Conservation (phyloP, 176 grass and related monocot species). For the Coix lacrymajobi region DNA sequence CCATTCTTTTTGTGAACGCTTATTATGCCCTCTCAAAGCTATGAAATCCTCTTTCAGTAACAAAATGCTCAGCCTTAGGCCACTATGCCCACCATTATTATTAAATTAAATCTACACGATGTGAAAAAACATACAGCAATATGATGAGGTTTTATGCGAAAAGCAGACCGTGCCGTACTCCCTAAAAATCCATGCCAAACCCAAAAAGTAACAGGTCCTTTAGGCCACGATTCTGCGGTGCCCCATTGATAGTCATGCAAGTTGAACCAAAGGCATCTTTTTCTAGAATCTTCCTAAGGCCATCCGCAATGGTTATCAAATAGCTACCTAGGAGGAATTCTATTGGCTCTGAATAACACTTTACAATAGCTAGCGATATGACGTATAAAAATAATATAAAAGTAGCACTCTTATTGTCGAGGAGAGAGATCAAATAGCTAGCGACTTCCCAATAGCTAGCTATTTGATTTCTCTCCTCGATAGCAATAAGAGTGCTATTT, state of each 20-base stretch:
- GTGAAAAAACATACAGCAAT: background rate
- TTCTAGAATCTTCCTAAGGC: background rate
- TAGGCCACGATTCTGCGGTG: background rate
- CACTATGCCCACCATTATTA: background rate
- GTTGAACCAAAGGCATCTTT: background rate
- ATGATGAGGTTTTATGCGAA: background rate
- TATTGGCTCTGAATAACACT: too few species aligned
- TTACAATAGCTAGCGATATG: too few species aligned
- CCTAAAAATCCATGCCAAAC: background rate
- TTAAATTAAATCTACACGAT: background rate
- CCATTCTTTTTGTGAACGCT: background rate
- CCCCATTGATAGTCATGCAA: background rate
- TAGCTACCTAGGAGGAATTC: too few species aligned
- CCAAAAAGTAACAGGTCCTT: too few species aligned
- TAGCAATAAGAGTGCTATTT: too few species aligned
- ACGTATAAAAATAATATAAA: too few species aligned
- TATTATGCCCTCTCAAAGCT: background rate
- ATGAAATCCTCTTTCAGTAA: background rate
- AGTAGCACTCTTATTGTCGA: too few species aligned
- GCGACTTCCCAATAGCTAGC: too few species aligned
- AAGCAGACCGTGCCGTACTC: background rate
- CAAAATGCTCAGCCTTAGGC: background rate
- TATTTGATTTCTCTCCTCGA: too few species aligned
- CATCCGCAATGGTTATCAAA: too few species aligned
- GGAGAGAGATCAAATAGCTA: too few species aligned